These are phyloP conservation scores for Termitomyces sp. DNA, from an alignment of 768 basidiomycete species.

Conservation along the genomic window DNA sequence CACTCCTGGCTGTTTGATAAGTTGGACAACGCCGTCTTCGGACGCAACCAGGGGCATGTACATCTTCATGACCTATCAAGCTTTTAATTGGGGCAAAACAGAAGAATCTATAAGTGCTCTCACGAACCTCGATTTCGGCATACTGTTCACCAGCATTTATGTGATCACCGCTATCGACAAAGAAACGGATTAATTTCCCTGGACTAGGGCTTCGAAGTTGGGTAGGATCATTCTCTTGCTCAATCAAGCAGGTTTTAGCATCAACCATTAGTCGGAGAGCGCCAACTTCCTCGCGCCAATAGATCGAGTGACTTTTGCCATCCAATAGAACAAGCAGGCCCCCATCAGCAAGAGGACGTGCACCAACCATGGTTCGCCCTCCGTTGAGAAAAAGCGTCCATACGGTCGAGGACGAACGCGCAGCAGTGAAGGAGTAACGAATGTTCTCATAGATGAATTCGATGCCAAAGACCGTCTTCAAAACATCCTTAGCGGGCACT, in stretches of 20 bases:
- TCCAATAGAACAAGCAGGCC: slow-evolving; percentile 89
- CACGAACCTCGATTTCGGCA: slow-evolving; percentile 89
- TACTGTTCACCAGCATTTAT: slow-evolving; percentile 95
- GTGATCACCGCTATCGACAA: slow-evolving; percentile 97
- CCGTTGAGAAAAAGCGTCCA: slow-evolving; percentile 98
- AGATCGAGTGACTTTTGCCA: slow-evolving; percentile 93
- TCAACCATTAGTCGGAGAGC: slow-evolving; percentile 90
- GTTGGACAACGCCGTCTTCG: slow-evolving; percentile 90
- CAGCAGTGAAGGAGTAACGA: slow-evolving; percentile 93
- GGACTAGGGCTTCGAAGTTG: slow-evolving; percentile 94
- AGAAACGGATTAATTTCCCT: slow-evolving; percentile 90
- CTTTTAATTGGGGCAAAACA: neutral
- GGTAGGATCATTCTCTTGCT: slow-evolving; percentile 99
- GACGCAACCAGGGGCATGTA: slow-evolving; percentile 96
- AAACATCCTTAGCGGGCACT: slow-evolving; percentile 87
- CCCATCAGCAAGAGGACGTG: slow-evolving; percentile 89
- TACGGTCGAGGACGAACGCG: slow-evolving; percentile 78
- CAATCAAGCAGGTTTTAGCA: slow-evolving; percentile 95
- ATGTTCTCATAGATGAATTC: slow-evolving; percentile 98
- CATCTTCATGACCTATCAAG: slow-evolving; percentile 91
- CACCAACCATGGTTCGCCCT: slow-evolving; percentile 86
- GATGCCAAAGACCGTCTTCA: slow-evolving; percentile 94
- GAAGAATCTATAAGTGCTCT: neutral
- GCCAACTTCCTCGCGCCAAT: slow-evolving; percentile 98
- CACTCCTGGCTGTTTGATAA: slow-evolving; percentile 98